A percentile compares a stretch with the other conserved stretches of the same genome.
These are phyloP conservation scores for Sequoiadendron giganteum DNA, from an alignment of 75 land plant genomes.

Conservation along the genomic window DNA sequence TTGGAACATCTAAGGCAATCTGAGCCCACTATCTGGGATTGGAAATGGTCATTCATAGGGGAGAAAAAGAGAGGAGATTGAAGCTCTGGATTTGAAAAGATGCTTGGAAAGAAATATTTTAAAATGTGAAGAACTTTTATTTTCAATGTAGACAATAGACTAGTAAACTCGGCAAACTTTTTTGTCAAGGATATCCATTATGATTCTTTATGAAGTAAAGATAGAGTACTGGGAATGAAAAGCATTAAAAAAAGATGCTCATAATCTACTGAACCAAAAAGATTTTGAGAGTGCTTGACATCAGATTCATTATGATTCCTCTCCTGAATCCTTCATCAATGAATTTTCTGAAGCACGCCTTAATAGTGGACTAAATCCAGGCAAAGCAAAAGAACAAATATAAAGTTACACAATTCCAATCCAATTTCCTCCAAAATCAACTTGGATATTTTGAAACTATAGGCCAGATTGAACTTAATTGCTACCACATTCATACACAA, in stretches of 20 bases:
- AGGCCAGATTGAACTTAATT: neutral
- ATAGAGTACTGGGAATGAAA: neutral
- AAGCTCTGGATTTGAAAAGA: neutral
- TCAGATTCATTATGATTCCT: neutral
- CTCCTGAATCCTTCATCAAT: neutral
- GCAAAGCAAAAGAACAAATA: neutral
- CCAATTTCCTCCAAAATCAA: constrained; percentile 4
- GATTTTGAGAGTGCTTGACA: neutral
- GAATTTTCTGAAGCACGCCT: neutral
- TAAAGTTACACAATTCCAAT: neutral
- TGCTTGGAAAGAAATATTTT: neutral
- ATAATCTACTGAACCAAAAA: neutral
- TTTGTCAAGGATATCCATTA: neutral
- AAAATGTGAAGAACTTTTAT: neutral
- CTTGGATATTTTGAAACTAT: neutral
- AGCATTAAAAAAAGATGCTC: neutral
- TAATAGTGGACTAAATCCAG: neutral
- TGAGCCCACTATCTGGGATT: neutral
- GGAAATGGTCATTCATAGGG: neutral
- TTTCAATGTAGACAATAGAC: neutral
- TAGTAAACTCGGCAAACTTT: neutral
- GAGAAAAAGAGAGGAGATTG: neutral
- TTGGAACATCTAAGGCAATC: neutral
- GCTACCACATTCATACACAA: neutral
- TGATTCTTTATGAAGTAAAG: neutral